A percentile compares a stretch with the other conserved stretches of the same genome.
Evolutionary conservation across 176 grass and related monocot genomes (phyloP).

Genomic region (Juncus effusus): DNA sequence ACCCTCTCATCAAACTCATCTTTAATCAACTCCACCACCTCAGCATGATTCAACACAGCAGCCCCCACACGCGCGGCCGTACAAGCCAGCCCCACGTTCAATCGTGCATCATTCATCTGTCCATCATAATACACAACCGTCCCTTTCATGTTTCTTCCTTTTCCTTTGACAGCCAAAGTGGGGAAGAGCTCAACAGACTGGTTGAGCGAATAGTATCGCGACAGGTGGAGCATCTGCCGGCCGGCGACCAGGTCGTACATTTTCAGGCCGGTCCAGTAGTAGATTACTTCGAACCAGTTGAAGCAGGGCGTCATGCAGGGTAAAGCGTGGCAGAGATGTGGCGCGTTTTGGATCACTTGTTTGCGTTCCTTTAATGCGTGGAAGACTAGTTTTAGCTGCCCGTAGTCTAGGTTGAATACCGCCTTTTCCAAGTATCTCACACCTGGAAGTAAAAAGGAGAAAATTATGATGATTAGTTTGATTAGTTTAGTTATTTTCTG

Average conservation of each 20-base stretch:
- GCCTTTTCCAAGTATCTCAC: constrained; percentile 97
- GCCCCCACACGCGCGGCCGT: constrained; percentile 78
- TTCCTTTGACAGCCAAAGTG: constrained; percentile 61
- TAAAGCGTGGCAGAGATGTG: constrained; percentile 83
- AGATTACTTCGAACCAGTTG: constrained; percentile 93
- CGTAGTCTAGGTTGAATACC: constrained; percentile 91
- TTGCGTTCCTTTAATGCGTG: constrained; percentile 91
- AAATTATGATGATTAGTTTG: too few species aligned
- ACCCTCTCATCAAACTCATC: constrained; percentile 63
- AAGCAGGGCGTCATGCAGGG: constrained; percentile 99
- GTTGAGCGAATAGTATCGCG: constrained; percentile 89
- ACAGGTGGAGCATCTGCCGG: constrained; percentile 77
- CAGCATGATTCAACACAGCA: constrained; percentile 84
- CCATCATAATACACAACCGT: constrained; percentile 97
- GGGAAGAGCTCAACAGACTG: constrained; percentile 87
- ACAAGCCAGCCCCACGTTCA: constrained; percentile 91
- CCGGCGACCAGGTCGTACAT: constrained; percentile 92
- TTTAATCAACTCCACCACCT: constrained; percentile 86
- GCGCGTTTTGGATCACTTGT: constrained; percentile 86
- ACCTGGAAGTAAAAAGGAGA: constrained; percentile 35
- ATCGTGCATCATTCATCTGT: constrained; percentile 89
- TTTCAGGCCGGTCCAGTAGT: constrained; percentile 92
- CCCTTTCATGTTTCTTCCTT: constrained; percentile 69
- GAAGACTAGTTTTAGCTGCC: constrained; percentile 92
- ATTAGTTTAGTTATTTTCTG: too few species aligned